Conservation (phyloP, 257 asterid genomes). For the Nicotiana tomentosiformis region DNA sequence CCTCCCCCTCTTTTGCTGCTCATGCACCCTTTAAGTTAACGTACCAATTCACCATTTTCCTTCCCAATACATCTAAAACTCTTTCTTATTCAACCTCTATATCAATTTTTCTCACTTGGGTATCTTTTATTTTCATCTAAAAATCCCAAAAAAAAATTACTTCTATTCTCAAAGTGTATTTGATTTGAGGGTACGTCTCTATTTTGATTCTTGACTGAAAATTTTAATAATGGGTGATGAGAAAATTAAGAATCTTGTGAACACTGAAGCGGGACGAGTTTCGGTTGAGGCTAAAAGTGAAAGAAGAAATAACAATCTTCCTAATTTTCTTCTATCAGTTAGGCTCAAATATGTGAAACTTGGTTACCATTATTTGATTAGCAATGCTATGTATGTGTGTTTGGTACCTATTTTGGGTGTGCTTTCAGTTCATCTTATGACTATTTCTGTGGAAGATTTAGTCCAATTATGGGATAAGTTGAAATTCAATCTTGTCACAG, state of each 20-base stretch:
- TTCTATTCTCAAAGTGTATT: background rate
- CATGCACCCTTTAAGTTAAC: constrained; percentile 6
- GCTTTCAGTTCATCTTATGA: constrained; percentile 17
- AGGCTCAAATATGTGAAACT: constrained; percentile 42
- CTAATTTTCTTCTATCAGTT: constrained; percentile 31
- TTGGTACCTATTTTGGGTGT: constrained; percentile 20
- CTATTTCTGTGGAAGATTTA: constrained; percentile 12
- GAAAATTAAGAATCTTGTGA: background rate
- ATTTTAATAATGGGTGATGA: constrained; percentile 15
- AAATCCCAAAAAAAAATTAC: background rate
- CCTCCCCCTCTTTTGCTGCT: background rate
- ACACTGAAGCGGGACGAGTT: background rate
- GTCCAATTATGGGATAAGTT: constrained; percentile 15
- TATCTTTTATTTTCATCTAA: background rate
- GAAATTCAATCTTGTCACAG: constrained; percentile 11
- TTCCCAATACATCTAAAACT: background rate
- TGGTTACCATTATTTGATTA: constrained; percentile 30
- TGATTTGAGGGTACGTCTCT: background rate
- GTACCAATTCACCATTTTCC: background rate
- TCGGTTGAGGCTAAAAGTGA: background rate
- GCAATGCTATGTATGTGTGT: constrained; percentile 24
- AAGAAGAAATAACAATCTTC: constrained; percentile 14
- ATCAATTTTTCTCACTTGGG: background rate
- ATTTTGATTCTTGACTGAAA: background rate
- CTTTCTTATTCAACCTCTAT: background rate